A percentile compares a stretch with the other conserved stretches of the same genome.
Evolutionary conservation across 108 stramenopile genomes (phyloP).

Genomic region (Skeletonema costatum): DNA sequence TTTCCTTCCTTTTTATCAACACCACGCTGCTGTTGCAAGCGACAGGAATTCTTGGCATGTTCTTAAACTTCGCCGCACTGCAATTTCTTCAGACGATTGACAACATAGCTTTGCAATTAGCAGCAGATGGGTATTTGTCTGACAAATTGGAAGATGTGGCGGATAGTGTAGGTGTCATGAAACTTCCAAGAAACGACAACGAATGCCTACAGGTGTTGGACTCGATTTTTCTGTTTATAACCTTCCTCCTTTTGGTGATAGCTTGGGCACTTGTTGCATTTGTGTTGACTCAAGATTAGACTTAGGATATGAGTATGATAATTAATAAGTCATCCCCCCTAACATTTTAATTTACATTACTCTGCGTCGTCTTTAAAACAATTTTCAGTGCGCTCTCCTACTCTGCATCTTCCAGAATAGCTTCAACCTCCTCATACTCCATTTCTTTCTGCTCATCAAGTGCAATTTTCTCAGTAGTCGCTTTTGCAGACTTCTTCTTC

Average conservation of each 20-base stretch:
- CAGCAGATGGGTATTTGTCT: conserved; percentile 46
- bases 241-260: conserved; percentile 34
- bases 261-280: conserved; percentile 20
- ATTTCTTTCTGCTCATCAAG: neutral
- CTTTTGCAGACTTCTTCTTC: neutral
- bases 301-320: neutral
- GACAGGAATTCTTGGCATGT: conserved; percentile 44
- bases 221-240: conserved; percentile 43
- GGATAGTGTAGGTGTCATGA: conserved; percentile 17
- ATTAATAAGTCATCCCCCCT: neutral
- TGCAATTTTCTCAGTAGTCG: neutral
- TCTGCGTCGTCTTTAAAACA: too few species aligned
- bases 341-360: neutral
- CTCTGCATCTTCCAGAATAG: neutral
- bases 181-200: conserved; percentile 27
- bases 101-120: conserved; percentile 56
- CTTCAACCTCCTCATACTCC: neutral
- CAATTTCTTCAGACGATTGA: conserved; percentile 63
- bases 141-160: conserved; percentile 26
- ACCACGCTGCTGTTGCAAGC: conserved; percentile 52
- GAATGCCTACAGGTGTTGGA: conserved; percentile 40
- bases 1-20: conserved; percentile 51
- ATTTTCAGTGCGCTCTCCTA: neutral
- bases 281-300: neutral
- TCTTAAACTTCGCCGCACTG: conserved; percentile 74